Evolutionary conservation across 441 rosid species (phyloP).

Genomic region (Aleurites moluccanus): DNA sequence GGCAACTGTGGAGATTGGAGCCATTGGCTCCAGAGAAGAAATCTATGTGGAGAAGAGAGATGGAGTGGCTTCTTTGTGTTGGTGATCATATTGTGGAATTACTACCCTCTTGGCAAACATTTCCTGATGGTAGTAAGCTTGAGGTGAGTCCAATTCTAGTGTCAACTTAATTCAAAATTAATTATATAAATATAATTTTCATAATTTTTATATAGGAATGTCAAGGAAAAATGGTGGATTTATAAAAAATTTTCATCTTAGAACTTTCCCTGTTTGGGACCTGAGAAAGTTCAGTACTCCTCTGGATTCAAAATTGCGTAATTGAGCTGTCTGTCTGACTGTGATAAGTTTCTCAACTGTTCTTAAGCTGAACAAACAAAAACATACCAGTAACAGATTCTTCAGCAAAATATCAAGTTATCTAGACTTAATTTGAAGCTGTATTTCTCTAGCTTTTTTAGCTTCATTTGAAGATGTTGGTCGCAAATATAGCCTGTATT

Average conservation of each 20-base stretch:
- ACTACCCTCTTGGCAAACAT: constrained; percentile 78
- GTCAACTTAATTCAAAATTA: constrained; percentile 2
- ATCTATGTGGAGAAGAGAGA: constrained; percentile 92
- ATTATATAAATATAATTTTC: not conserved
- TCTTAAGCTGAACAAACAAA: not conserved
- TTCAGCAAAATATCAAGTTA: not conserved
- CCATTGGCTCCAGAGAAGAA: constrained; percentile 75
- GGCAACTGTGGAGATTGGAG: constrained; percentile 91
- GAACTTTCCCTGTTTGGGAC: not conserved
- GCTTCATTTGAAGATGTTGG: not conserved
- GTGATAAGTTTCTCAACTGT: not conserved
- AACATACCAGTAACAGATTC: not conserved
- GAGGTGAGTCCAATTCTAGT: constrained; percentile 55
- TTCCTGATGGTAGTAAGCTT: constrained; percentile 81
- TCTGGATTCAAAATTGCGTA: not conserved
- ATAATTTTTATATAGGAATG: not conserved
- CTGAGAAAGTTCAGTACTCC: not conserved
- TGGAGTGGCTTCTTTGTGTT: constrained; percentile 87
- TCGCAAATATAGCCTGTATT: not conserved
- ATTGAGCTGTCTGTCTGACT: not conserved
- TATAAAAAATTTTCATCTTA: not conserved
- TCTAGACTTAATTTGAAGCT: not conserved
- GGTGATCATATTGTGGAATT: constrained; percentile 89
- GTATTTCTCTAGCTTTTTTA: not conserved
- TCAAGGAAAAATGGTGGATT: not conserved